phyloP scores from a whole-genome alignment of 1,284 basidiomycete species.

The Inonotus obliquus region DNA sequence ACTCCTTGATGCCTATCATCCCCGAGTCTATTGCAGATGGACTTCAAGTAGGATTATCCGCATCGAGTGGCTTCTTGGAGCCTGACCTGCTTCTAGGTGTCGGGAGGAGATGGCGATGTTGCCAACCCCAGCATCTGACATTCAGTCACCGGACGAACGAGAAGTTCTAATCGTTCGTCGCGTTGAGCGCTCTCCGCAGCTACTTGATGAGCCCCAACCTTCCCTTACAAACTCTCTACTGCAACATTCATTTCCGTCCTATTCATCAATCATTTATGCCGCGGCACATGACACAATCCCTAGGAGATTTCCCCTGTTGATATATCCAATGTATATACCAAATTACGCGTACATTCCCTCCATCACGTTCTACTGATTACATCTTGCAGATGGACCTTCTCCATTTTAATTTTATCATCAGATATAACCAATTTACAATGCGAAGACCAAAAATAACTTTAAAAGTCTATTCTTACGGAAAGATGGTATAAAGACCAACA shows the following conservation, averaged over 20 bases:
- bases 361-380: background rate
- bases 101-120: background rate
- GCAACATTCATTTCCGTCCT: background rate
- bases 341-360: background rate
- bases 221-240: background rate
- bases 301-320: background rate
- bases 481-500: background rate
- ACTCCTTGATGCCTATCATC: background rate
- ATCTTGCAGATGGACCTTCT: background rate
- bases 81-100: background rate
- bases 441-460: background rate
- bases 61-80: background rate
- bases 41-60: background rate
- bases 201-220: background rate
- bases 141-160: background rate
- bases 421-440: background rate
- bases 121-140: background rate
- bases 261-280: background rate
- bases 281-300: background rate
- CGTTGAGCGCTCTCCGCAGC: background rate
- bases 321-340: background rate
- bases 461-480: background rate
- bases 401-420: background rate
- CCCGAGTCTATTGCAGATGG: background rate
- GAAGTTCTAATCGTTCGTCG: background rate